phyloP scores from a whole-genome alignment of 768 basidiomycete genomes.

The Pulveroboletus frians region DNA sequence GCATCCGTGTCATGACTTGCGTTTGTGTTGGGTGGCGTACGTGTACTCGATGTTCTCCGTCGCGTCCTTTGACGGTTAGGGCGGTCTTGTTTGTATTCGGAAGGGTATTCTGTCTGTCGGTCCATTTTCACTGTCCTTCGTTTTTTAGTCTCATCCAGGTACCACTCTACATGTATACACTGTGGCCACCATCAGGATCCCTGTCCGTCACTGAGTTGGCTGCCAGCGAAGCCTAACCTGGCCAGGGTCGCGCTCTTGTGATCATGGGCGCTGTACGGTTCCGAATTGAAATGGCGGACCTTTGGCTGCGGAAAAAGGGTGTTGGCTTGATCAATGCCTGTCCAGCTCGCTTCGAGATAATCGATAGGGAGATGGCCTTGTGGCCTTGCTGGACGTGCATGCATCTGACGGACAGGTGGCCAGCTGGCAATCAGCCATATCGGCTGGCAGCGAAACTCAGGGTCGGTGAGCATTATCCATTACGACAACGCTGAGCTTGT shows the following conservation, averaged over 20 bases:
- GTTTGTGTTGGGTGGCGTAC: slow-evolving; percentile 15
- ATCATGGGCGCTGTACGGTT: background rate
- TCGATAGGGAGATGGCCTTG: slow-evolving; percentile 8
- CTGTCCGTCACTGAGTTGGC: background rate
- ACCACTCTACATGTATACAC: slow-evolving; percentile 23
- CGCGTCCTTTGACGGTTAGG: slow-evolving; percentile 16
- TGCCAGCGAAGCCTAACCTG: background rate
- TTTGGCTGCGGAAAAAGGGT: slow-evolving; percentile 9
- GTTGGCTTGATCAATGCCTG: slow-evolving; percentile 14
- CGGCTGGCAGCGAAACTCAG: too few relatives aligned
- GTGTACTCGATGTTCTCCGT: slow-evolving; percentile 18
- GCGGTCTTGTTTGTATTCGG: slow-evolving; percentile 17
- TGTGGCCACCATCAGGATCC: slow-evolving; percentile 12
- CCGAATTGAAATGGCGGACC: slow-evolving; percentile 9
- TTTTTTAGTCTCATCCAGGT: slow-evolving; percentile 21
- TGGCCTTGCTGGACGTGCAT: slow-evolving; percentile 21
- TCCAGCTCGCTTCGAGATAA: slow-evolving; percentile 11
- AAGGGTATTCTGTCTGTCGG: slow-evolving; percentile 8
- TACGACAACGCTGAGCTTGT: slow-evolving; percentile 19
- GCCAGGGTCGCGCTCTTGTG: slow-evolving; percentile 12
- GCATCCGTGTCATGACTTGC: slow-evolving; percentile 5
- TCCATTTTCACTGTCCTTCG: slow-evolving; percentile 26
- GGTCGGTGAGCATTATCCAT: slow-evolving; percentile 6
- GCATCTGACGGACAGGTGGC: slow-evolving; percentile 20
- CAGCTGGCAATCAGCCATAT: slow-evolving; percentile 16